Evolutionary conservation across 768 basidiomycete genomes (phyloP).

Genomic region (Sistotremastrum suecicum): DNA sequence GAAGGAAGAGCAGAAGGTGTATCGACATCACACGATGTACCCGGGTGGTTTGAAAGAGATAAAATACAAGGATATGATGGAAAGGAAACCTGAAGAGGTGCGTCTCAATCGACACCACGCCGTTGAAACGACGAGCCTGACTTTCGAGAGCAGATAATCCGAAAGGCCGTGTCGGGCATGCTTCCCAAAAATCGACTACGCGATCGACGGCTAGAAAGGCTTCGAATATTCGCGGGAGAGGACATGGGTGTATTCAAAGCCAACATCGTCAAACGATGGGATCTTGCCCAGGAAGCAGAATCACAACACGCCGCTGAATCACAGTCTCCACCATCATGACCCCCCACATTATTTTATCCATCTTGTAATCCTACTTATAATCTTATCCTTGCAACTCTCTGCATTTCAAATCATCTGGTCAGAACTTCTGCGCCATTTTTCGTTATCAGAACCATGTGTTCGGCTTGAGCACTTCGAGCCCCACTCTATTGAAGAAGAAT

Average conservation of each 20-base stretch:
- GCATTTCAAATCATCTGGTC: conserved; percentile 26
- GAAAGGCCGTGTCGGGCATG: conserved; percentile 95
- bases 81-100: conserved; percentile 80
- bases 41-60: conserved; percentile 91
- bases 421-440: conserved; percentile 65
- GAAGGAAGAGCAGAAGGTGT: conserved; percentile 78
- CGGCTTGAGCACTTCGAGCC: conserved; percentile 71
- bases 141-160: conserved; percentile 80
- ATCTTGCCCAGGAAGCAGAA: conserved; percentile 12
- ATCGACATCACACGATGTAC: conserved; percentile 82
- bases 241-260: conserved; percentile 63
- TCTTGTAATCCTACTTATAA: not conserved
- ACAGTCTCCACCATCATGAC: too few relatives aligned
- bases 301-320: too few relatives aligned
- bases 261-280: conserved; percentile 75
- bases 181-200: conserved; percentile 95
- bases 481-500: conserved; percentile 38
- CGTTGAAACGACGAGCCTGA: too few relatives aligned
- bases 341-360: not conserved
- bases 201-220: conserved; percentile 71
- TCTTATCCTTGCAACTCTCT: not conserved
- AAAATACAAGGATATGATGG: conserved; percentile 72
- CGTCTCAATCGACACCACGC: conserved; percentile 13
- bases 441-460: conserved; percentile 82
- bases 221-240: conserved; percentile 75